Percentiles rank a stretch among this genome's conserved stretches.
These are phyloP conservation scores for Colletotrichum falcatum DNA, from an alignment of 2,329 filamentous ascomycete species.

Conservation along the genomic window DNA sequence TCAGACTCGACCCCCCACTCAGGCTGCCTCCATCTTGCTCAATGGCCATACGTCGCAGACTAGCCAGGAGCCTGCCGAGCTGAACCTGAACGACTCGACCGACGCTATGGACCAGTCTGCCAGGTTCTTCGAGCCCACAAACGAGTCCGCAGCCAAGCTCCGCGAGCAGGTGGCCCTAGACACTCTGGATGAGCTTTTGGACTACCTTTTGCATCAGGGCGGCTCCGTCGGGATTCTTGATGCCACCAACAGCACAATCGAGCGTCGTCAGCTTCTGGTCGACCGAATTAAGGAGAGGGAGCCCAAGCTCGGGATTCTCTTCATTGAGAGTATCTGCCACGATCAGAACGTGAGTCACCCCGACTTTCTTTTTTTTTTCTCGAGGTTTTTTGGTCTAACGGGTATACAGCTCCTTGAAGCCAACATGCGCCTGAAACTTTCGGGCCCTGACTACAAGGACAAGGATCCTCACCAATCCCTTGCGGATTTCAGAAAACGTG, in stretches of 20 bases:
- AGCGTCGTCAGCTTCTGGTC: conserved; percentile 85
- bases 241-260: conserved; percentile 95
- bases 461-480: conserved; percentile 90
- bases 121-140: conserved; percentile 92
- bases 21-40: conserved; percentile 69
- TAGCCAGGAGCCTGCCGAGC: conserved; percentile 48
- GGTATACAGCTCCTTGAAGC: conserved; percentile 80
- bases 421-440: conserved; percentile 97
- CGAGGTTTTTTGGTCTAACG: conserved; percentile 8
- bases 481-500: conserved; percentile 91
- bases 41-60: conserved; percentile 64
- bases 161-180: conserved; percentile 93
- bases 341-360: conserved; percentile 71
- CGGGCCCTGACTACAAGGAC: conserved; percentile 93
- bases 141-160: conserved; percentile 82
- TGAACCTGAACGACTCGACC: conserved; percentile 53
- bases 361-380: not conserved
- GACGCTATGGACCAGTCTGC: conserved; percentile 87
- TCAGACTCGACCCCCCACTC: conserved; percentile 59
- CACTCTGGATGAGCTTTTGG: conserved; percentile 90
- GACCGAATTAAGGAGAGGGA: conserved; percentile 85
- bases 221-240: conserved; percentile 96
- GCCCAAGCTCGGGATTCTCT: conserved; percentile 89
- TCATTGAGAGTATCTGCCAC: conserved; percentile 93
- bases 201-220: conserved; percentile 85